These are phyloP conservation scores for Puya raimondii DNA, from an alignment of 176 grass and related monocot species.

Conservation along the genomic window DNA sequence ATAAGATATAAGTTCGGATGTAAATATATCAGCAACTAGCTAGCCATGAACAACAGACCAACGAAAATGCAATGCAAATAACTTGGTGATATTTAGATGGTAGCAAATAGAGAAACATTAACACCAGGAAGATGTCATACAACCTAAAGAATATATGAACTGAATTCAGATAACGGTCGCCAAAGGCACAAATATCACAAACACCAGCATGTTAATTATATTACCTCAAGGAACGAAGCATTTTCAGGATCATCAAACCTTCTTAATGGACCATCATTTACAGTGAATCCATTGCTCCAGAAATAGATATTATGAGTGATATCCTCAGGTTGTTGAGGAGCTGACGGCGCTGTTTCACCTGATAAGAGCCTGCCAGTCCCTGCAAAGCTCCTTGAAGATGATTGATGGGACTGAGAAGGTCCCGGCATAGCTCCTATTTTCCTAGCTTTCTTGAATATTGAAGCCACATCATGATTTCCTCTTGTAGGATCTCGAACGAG, in stretches of 20 bases:
- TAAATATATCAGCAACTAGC: too few species aligned
- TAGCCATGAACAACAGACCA: too few species aligned
- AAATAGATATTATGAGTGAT: conserved; percentile 58
- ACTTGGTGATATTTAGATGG: too few species aligned
- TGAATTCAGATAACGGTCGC: too few species aligned
- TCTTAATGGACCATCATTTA: conserved; percentile 88
- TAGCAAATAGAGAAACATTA: too few species aligned
- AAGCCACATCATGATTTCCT: conserved; percentile 39
- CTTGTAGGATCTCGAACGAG: conserved; percentile 87
- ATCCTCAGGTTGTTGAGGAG: conserved; percentile 25
- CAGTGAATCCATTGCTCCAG: conserved; percentile 84
- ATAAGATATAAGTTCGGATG: too few species aligned
- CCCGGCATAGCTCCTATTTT: conserved; percentile 50
- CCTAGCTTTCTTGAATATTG: conserved; percentile 68
- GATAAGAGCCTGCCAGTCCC: conserved; percentile 67
- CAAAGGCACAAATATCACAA: too few species aligned
- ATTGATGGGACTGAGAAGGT: conserved; percentile 23
- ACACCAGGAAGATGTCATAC: too few species aligned
- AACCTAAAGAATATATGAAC: too few species aligned
- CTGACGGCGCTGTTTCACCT: conserved; percentile 48
- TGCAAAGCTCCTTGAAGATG: conserved; percentile 63
- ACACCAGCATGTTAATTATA: too few species aligned
- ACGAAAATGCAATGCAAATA: too few species aligned
- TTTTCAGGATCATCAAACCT: conserved; percentile 68
- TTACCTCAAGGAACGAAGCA: conserved; percentile 78